Conservation (phyloP, 768 basidiomycete genomes). For the Boletus vermiculosoides region DNA sequence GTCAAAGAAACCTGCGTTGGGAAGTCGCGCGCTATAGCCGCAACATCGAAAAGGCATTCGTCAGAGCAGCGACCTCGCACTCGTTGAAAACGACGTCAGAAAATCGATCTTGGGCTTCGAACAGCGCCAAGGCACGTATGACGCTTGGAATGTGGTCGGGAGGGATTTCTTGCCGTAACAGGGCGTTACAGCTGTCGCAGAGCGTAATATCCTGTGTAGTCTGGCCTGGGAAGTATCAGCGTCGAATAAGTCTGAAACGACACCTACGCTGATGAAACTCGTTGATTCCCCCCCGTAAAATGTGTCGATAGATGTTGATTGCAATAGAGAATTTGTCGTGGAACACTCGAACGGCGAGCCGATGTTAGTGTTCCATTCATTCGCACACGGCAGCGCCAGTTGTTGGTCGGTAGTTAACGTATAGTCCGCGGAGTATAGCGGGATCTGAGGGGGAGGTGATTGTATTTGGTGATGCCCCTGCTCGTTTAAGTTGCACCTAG, state of each 20-base stretch:
- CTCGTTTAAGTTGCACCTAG: background rate
- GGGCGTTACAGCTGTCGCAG: slow-evolving; percentile 12
- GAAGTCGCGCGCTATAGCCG: slow-evolving; percentile 6
- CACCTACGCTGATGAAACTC: slow-evolving; percentile 14
- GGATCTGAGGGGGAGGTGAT: background rate
- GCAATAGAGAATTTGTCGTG: background rate
- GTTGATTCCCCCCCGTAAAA: slow-evolving; percentile 5
- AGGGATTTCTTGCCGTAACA: slow-evolving; percentile 18
- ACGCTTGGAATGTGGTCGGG: slow-evolving; percentile 22
- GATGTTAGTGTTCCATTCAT: background rate
- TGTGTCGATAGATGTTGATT: background rate
- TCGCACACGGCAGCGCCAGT: background rate
- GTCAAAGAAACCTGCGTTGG: background rate
- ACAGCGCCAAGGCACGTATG: slow-evolving; percentile 21
- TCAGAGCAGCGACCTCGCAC: slow-evolving; percentile 15
- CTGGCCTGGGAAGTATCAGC: background rate
- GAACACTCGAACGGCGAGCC: background rate
- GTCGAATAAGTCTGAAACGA: background rate
- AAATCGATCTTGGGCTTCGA: slow-evolving; percentile 13
- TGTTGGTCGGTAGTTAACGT: background rate
- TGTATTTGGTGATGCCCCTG: background rate
- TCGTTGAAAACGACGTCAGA: slow-evolving; percentile 8
- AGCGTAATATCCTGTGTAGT: slow-evolving; percentile 12
- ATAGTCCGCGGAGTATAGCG: background rate
- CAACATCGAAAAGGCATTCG: slow-evolving; percentile 23